phyloP scores from a whole-genome alignment of 2,329 filamentous ascomycete species.

The Daldinia sp. region DNA sequence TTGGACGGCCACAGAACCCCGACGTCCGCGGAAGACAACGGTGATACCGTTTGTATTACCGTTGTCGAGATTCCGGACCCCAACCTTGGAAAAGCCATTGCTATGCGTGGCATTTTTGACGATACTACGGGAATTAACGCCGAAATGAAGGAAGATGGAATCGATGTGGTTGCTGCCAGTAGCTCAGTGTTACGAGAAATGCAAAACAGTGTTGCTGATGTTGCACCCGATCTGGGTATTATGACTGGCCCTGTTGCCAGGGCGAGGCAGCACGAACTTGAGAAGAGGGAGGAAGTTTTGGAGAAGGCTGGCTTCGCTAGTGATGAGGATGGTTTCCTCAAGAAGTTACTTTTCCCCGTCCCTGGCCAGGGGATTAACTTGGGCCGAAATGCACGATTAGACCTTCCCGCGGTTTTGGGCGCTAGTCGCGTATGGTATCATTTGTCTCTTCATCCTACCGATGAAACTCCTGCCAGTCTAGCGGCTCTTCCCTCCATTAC shows the following conservation, averaged over 20 bases:
- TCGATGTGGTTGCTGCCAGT: slow-evolving; percentile 77
- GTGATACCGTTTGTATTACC: slow-evolving; percentile 88
- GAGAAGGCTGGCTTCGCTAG: slow-evolving; percentile 87
- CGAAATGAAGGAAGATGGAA: slow-evolving; percentile 96
- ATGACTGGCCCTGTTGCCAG: slow-evolving; percentile 71
- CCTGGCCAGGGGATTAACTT: slow-evolving; percentile 81
- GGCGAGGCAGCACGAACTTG: slow-evolving; percentile 79
- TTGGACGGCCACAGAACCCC: slow-evolving; percentile 72
- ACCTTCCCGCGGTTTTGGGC: slow-evolving; percentile 75
- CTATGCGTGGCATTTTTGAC: slow-evolving; percentile 90
- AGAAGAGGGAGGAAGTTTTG: slow-evolving; percentile 82
- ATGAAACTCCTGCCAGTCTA: slow-evolving; percentile 79
- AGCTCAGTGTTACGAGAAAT: slow-evolving; percentile 88
- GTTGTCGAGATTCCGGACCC: slow-evolving; percentile 86
- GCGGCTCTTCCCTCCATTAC: slow-evolving; percentile 75
- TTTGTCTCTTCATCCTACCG: slow-evolving; percentile 87
- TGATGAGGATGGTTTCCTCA: slow-evolving; percentile 83
- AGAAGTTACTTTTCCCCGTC: slow-evolving; percentile 80
- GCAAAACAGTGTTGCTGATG: slow-evolving; percentile 79
- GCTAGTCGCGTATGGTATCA: slow-evolving; percentile 97
- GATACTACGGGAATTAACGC: slow-evolving; percentile 91
- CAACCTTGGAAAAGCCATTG: slow-evolving; percentile 83
- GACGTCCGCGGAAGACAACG: slow-evolving; percentile 73
- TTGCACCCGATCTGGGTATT: slow-evolving; percentile 81
- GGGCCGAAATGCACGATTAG: slow-evolving; percentile 79